Percentiles rank a stretch among this genome's conserved stretches.
Evolutionary conservation across 176 grass and related monocot species (phyloP).

Genomic region (Secale cereale): DNA sequence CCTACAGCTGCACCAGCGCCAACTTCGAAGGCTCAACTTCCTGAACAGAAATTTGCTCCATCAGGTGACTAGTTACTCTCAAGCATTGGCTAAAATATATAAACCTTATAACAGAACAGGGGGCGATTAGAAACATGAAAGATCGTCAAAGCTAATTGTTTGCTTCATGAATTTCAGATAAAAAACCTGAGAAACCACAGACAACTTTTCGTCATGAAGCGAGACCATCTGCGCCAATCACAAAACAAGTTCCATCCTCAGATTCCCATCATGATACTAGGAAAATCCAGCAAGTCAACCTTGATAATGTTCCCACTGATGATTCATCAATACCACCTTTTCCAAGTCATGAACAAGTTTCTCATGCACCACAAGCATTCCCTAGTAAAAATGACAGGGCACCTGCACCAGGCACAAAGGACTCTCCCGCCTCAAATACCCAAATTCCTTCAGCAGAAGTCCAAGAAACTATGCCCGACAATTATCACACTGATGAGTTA

Average conservation of each 20-base stretch:
- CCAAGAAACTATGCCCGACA: slow-evolving; percentile 11
- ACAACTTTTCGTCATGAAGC: slow-evolving; percentile 7
- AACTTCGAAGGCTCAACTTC: background rate
- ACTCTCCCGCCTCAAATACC: background rate
- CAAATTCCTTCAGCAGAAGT: background rate
- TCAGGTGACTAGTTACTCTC: slow-evolving; percentile 20
- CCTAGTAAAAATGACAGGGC: background rate
- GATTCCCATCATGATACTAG: background rate
- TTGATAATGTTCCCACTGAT: background rate
- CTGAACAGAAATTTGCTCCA: background rate
- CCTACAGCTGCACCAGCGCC: background rate
- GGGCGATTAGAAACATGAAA: slow-evolving; percentile 8
- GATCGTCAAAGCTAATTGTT: slow-evolving; percentile 16
- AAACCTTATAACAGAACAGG: background rate
- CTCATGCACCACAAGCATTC: background rate
- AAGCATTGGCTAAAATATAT: background rate
- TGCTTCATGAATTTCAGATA: slow-evolving; percentile 17
- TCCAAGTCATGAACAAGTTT: slow-evolving; percentile 21
- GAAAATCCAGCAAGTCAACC: slow-evolving; percentile 19
- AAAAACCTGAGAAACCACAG: background rate
- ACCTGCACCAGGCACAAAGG: background rate
- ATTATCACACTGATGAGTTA: background rate
- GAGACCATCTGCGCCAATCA: slow-evolving; percentile 13
- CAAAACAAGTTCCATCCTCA: background rate
- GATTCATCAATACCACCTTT: background rate